phyloP scores from a whole-genome alignment of 2,329 filamentous ascomycete genomes.

The Zymoseptoria pseudotritici region DNA sequence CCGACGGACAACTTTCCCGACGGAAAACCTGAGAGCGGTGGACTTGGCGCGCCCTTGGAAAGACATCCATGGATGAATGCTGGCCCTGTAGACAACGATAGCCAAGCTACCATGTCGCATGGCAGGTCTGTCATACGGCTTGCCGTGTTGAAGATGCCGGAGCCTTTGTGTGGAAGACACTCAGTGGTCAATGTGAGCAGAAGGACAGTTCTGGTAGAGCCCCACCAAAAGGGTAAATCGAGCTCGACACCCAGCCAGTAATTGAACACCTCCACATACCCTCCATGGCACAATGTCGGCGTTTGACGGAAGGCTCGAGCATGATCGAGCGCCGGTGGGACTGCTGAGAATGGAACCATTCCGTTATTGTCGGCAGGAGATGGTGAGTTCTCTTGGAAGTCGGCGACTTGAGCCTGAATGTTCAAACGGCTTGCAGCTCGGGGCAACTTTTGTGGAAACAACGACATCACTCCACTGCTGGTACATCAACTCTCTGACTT shows the following conservation, averaged over 20 bases:
- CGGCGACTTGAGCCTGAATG: background rate
- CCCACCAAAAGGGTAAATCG: too few relatives aligned
- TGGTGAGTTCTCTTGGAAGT: background rate
- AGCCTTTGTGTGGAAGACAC: background rate
- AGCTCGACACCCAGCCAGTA: too few relatives aligned
- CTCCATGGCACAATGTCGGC: background rate
- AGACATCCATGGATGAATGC: background rate
- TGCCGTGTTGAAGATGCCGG: background rate
- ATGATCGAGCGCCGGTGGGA: background rate
- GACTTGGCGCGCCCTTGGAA: background rate
- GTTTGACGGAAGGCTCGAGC: background rate
- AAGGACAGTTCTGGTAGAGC: too few relatives aligned
- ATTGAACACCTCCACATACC: background rate
- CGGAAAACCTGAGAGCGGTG: background rate
- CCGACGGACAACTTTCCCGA: background rate
- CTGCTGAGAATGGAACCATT: too few relatives aligned
- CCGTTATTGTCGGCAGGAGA: background rate
- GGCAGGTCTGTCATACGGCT: background rate
- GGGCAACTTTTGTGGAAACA: background rate
- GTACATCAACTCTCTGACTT: background rate
- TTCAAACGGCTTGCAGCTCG: background rate
- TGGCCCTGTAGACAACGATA: background rate
- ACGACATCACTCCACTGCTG: background rate
- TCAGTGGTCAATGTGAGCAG: too few relatives aligned
- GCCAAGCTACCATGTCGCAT: background rate